Percentiles rank a stretch among this genome's conserved stretches.
phyloP scores from a whole-genome alignment of 257 asterid genomes.

The Jaltomata sinuosa region DNA sequence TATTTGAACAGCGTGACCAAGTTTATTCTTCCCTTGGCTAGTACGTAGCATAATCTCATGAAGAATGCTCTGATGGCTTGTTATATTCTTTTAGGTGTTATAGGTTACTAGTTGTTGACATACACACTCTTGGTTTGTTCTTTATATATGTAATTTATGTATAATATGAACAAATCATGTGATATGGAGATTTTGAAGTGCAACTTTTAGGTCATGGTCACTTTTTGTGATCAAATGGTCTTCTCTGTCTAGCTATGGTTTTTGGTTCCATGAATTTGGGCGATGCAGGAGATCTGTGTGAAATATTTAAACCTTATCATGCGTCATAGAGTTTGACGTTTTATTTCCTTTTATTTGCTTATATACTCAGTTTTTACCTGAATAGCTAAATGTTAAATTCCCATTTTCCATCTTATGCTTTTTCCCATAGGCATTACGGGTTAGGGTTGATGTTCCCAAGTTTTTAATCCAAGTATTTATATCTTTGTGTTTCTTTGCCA shows the following conservation, averaged over 20 bases:
- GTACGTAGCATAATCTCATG: not conserved
- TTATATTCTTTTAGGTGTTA: not conserved
- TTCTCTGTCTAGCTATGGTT: not conserved
- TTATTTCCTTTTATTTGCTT: not conserved
- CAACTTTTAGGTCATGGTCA: not conserved
- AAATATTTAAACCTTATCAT: not conserved
- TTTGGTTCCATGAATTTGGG: not conserved
- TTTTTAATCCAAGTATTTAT: not conserved
- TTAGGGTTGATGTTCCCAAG: not conserved
- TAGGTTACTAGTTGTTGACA: not conserved
- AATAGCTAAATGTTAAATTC: not conserved
- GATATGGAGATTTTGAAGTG: not conserved
- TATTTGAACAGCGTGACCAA: not conserved
- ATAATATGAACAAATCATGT: not conserved
- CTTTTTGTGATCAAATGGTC: not conserved
- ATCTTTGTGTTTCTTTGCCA: not conserved
- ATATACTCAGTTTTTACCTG: not conserved
- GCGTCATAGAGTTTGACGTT: not conserved
- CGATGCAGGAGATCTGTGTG: not conserved
- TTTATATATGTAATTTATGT: not conserved
- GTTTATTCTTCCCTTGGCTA: not conserved
- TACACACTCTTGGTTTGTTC: not conserved
- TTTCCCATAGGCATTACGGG: not conserved
- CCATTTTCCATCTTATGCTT: not conserved
- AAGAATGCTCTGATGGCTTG: not conserved